Percentiles rank a stretch among this genome's conserved stretches.
Conservation (phyloP, 2,329 filamentous ascomycete species). For the Exserohilum turcica region DNA sequence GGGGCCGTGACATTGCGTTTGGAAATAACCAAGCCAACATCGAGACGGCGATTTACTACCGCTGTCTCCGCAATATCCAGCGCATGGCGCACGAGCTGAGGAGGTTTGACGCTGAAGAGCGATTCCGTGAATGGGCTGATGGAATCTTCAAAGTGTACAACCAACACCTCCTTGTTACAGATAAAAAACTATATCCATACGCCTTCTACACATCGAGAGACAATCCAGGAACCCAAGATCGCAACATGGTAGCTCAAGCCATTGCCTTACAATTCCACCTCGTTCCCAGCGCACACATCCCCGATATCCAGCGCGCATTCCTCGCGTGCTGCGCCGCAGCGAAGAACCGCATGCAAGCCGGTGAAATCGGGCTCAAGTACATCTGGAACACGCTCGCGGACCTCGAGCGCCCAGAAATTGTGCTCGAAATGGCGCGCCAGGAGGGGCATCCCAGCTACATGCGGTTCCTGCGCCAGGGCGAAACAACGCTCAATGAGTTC, state of each 20-base stretch:
- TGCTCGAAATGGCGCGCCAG: constrained; percentile 53
- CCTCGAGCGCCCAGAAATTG: constrained; percentile 45
- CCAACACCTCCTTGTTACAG: constrained; percentile 22
- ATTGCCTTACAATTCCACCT: constrained; percentile 46
- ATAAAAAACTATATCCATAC: constrained; percentile 38
- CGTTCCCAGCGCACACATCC: constrained; percentile 30
- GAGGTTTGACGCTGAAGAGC: constrained; percentile 13
- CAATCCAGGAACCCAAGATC: constrained; percentile 37
- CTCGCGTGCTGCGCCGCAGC: constrained; percentile 31
- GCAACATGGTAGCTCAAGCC: constrained; percentile 50
- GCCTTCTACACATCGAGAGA: constrained; percentile 50
- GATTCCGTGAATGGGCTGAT: constrained; percentile 29
- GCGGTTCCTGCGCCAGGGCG: constrained; percentile 54
- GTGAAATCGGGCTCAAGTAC: constrained; percentile 52
- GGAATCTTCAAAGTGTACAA: constrained; percentile 30
- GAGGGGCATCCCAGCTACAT: constrained; percentile 57
- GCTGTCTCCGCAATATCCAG: constrained; percentile 37
- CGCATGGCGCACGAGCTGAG: constrained; percentile 42
- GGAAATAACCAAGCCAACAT: constrained; percentile 55
- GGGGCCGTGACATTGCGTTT: constrained; percentile 52
- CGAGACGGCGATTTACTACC: constrained; percentile 53
- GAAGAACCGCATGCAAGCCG: constrained; percentile 45
- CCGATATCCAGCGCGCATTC: constrained; percentile 38
- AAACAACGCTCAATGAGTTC: constrained; percentile 53
- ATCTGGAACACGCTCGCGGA: constrained; percentile 52